Evolutionary conservation across 2,329 filamentous ascomycete species (phyloP).

Genomic region (Aspergillus oerlinghausenensis): DNA sequence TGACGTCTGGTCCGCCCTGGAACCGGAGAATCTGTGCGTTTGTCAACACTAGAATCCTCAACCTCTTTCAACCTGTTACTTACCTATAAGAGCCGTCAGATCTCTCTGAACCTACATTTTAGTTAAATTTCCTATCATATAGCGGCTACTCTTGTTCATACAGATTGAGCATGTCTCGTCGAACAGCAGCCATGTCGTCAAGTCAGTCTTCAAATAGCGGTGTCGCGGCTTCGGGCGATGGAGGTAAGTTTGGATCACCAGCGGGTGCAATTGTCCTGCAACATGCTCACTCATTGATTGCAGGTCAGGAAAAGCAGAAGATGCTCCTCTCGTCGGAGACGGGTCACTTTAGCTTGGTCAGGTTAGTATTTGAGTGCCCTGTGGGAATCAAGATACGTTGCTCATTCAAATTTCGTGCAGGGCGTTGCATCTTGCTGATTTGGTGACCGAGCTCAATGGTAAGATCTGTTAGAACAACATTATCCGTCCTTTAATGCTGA

Average conservation of each 20-base stretch:
- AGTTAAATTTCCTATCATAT: background rate
- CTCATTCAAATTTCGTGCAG: slow-evolving; percentile 24
- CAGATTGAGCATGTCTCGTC: slow-evolving; percentile 35
- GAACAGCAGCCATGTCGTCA: slow-evolving; percentile 33
- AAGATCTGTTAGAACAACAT: slow-evolving; percentile 9
- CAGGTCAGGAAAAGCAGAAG: slow-evolving; percentile 47
- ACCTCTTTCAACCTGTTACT: background rate
- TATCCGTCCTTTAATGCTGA: slow-evolving; percentile 13
- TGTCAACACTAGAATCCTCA: slow-evolving; percentile 25
- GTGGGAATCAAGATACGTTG: background rate
- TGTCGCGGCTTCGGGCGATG: slow-evolving; percentile 26
- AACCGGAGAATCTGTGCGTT: slow-evolving; percentile 27
- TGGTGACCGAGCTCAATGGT: slow-evolving; percentile 49
- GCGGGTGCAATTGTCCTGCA: slow-evolving; percentile 3
- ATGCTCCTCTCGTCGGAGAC: slow-evolving; percentile 45
- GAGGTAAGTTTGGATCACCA: slow-evolving; percentile 26
- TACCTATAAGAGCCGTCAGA: background rate
- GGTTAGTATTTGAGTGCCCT: slow-evolving; percentile 27
- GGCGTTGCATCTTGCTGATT: slow-evolving; percentile 47
- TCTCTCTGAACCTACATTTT: background rate
- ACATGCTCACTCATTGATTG: slow-evolving; percentile 9
- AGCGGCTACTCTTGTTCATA: slow-evolving; percentile 1
- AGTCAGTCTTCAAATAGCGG: slow-evolving; percentile 25
- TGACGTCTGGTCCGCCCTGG: slow-evolving; percentile 28
- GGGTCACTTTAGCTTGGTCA: slow-evolving; percentile 50